phyloP scores from a whole-genome alignment of 2,329 filamentous ascomycete genomes.

The Zymoseptoria brevis region DNA sequence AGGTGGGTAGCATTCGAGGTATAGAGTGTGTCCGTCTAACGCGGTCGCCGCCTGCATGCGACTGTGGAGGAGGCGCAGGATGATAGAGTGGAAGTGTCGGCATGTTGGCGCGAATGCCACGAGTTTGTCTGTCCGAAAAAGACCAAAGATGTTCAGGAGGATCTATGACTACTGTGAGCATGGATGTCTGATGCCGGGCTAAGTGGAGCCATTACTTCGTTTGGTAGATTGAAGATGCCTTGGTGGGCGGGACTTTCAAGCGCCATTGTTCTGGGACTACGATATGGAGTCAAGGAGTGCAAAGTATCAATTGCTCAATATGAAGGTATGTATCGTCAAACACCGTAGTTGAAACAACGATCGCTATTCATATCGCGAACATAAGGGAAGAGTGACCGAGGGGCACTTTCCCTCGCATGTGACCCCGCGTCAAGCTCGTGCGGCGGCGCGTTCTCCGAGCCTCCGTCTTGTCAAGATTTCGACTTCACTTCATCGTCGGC shows the following conservation, averaged over 20 bases:
- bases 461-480: background rate
- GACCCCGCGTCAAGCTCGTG: background rate
- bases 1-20: slow-evolving; percentile 74
- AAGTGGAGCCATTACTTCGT: slow-evolving; percentile 21
- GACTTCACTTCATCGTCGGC: background rate
- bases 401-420: background rate
- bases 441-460: background rate
- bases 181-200: slow-evolving; percentile 1
- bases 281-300: background rate
- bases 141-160: slow-evolving; percentile 37
- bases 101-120: slow-evolving; percentile 52
- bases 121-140: slow-evolving; percentile 35
- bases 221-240: slow-evolving; percentile 26
- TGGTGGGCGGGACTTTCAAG: background rate
- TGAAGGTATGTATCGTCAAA: background rate
- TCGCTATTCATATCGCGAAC: background rate
- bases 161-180: slow-evolving; percentile 24
- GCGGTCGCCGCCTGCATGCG: slow-evolving; percentile 53
- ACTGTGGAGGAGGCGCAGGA: slow-evolving; percentile 56
- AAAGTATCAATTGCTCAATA: background rate
- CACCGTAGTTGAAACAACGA: background rate
- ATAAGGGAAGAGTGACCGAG: background rate
- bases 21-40: slow-evolving; percentile 55
- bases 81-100: slow-evolving; percentile 55
- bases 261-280: background rate